Percentiles rank a stretch among this genome's conserved stretches.
Conservation (phyloP, 2,329 filamentous ascomycete genomes). For the Bisporella sp. region DNA sequence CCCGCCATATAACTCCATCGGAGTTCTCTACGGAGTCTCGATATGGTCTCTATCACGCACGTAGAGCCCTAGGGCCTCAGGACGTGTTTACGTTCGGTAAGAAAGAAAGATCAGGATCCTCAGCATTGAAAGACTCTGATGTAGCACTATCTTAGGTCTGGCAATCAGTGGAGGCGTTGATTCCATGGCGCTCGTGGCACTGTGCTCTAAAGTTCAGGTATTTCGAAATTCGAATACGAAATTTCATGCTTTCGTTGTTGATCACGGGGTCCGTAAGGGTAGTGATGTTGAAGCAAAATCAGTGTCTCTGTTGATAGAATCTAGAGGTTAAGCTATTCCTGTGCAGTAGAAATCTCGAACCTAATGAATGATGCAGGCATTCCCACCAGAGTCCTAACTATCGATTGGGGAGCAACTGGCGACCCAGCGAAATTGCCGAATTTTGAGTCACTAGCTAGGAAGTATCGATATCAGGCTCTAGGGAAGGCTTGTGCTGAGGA, state of each 20-base stretch:
- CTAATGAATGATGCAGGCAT: constrained; percentile 17
- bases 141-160: constrained; percentile 43
- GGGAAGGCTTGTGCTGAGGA: constrained; percentile 50
- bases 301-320: constrained; percentile 32
- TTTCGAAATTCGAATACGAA: constrained; percentile 33
- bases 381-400: constrained; percentile 20
- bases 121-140: too few relatives aligned
- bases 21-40: too few relatives aligned
- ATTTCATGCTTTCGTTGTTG: constrained; percentile 44
- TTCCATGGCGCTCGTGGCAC: constrained; percentile 87
- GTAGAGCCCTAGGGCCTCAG: too few relatives aligned
- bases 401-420: constrained; percentile 44
- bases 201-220: constrained; percentile 47
- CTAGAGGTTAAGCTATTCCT: constrained; percentile 10
- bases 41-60: too few relatives aligned
- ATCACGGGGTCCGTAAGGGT: constrained; percentile 49
- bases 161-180: constrained; percentile 91
- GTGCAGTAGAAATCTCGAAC: not conserved
- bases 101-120: too few relatives aligned
- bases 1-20: too few relatives aligned
- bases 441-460: constrained; percentile 72
- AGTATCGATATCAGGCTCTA: constrained; percentile 64
- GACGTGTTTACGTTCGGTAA: too few relatives aligned
- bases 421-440: constrained; percentile 45
- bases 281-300: constrained; percentile 44